phyloP scores from a whole-genome alignment of 2,329 filamentous ascomycete genomes.

The Colletotrichum sp. region DNA sequence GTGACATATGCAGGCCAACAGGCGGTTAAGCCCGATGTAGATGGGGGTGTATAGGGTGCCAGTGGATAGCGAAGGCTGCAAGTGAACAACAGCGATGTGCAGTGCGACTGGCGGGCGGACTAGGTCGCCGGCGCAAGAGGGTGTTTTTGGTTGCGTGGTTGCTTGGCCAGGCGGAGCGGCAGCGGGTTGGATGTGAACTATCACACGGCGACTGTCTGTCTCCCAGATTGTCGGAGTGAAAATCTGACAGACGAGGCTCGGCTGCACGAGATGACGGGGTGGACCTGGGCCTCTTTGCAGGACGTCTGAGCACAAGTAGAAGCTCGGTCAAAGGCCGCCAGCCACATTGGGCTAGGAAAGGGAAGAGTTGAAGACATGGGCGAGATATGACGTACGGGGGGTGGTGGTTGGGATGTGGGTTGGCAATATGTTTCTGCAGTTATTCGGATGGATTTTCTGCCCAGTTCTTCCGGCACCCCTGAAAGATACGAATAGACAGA shows the following conservation, averaged over 20 bases:
- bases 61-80: not conserved
- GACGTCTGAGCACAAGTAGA: conserved; percentile 8
- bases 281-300: conserved; percentile 1
- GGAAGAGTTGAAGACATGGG: not conserved
- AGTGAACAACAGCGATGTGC: conserved; percentile 12
- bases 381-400: conserved; percentile 15
- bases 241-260: conserved; percentile 16
- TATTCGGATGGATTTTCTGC: conserved; percentile 3
- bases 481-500: not conserved
- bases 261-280: conserved; percentile 15
- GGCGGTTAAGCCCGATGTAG: conserved; percentile 1
- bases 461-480: not conserved
- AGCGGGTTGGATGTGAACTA: not conserved
- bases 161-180: not conserved
- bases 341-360: not conserved
- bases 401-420: not conserved
- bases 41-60: not conserved
- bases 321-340: conserved; percentile 18
- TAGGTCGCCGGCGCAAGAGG: not conserved
- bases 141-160: not conserved
- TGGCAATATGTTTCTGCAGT: not conserved
- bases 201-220: conserved; percentile 2
- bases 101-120: not conserved
- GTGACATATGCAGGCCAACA: conserved; percentile 7
- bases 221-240: conserved; percentile 17